Evolutionary conservation across 2,329 filamentous ascomycete genomes (phyloP), one percentile per base, ranked within the genome.

Genomic region (Trichoderma guizhouense): DNA sequence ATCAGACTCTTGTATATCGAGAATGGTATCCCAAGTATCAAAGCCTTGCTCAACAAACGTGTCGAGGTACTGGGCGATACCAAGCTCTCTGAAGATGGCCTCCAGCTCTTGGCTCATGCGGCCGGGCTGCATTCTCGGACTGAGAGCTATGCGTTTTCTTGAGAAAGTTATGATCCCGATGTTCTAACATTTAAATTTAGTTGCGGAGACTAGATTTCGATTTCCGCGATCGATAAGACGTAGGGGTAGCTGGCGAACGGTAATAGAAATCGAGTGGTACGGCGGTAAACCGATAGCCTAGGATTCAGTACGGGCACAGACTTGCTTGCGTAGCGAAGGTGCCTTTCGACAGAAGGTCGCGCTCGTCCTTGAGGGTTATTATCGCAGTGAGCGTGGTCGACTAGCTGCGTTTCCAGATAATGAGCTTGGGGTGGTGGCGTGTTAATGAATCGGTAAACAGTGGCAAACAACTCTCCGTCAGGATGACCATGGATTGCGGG

Each of bases 1-100:
- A 78, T 96, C 93, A 28, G 92, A 92, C 81, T 95, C 93, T 73
- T 93, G 94, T 69, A 96, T 94, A 78, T 95, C 93, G 65, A 94
- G 85, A 70, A 95, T 90, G 1, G 91, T 94, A 39, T 94, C 92
- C 93, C 93, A 95, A 12, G 90, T 90, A 80, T 96, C 93, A 80
- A 96, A 96, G 3, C 93, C 93, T 81, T 95, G 92, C 68, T 93
- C 89, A 57, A 93, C 79, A 76, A 96, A 93, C 71, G 85, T 83
- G 75, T 91, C 86, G 72, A 93, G 87, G 83, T 96, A 95, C 82
- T 94, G 92, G 82, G 89, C 85, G 80, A 96, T 86, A 79, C 92
- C 93, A 85, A 95, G 86, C 85, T 93, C 91, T 82, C 88, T 87
- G 79, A 95, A 90, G 75, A 91, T 87, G 47, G 86, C 82, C 75